Evolutionary conservation across 768 basidiomycete genomes (phyloP).

Genomic region (Glaciozyma martinii): DNA sequence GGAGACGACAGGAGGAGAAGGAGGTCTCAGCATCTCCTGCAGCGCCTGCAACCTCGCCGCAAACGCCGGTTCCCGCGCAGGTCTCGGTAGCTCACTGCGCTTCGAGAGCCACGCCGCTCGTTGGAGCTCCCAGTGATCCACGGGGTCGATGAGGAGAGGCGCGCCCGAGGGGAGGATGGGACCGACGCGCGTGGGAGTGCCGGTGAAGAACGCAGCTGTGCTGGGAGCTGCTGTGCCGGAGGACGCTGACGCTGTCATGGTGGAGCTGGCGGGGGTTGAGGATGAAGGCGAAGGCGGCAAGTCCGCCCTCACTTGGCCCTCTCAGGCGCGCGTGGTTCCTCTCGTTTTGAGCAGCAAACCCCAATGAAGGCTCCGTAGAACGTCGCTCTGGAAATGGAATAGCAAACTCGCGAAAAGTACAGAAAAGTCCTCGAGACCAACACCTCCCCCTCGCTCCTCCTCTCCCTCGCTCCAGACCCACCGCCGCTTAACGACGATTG

Average conservation of each 20-base stretch:
- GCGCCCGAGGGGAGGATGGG: neutral
- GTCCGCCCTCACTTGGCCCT: neutral
- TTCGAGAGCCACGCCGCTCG: neutral
- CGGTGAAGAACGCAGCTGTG: neutral
- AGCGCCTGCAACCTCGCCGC: neutral
- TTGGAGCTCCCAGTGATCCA: neutral
- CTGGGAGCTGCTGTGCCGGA: neutral
- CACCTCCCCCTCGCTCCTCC: neutral
- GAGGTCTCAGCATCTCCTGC: neutral
- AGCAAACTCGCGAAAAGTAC: neutral
- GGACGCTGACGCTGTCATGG: neutral
- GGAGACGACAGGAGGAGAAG: neutral
- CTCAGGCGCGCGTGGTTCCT: neutral
- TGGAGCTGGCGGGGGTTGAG: neutral
- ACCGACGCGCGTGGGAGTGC: neutral
- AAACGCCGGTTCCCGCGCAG: neutral
- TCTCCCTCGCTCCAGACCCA: neutral
- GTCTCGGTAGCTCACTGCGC: neutral
- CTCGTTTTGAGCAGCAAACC: too few relatives aligned
- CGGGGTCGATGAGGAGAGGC: neutral
- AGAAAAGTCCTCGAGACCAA: too few relatives aligned
- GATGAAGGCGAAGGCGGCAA: neutral
- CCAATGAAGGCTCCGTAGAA: too few relatives aligned
- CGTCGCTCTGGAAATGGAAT: neutral
- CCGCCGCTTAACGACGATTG: slow-evolving; percentile 43